Base-by-base conservation (phyloP, 768 basidiomycete species). In the Lactarius evosmus region DNA sequence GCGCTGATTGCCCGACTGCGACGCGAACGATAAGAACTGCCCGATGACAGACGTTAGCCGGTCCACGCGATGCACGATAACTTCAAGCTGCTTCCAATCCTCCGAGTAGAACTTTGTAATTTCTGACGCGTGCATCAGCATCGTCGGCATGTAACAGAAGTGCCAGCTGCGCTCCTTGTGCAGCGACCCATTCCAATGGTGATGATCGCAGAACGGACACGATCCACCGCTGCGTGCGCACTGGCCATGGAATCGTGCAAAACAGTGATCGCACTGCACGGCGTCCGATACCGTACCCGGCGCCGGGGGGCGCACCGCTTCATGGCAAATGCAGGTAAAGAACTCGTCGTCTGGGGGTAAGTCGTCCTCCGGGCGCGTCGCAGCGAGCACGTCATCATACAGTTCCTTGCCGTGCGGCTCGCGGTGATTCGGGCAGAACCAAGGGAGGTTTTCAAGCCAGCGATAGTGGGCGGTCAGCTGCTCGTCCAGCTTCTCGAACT, bases 141-240 rank as follows among this genome's bases (percentile, higher is more conserved):
- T 83, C 29, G 83, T 79, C 2, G 91, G 88, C 29, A 93, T 80
- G 74, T 83, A 91, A 72, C 85, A 88, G 75, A 88, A 93, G 71
- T 93, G 90, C 84, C 85, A 94, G 68, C 80, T 88, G 54, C 92
- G 85, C 67, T 89, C 83, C 74, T 92, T 93, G 72, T 85, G 84
- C 58, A 93, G 86, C 3, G 88, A 83, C 22, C 91, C 91, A 69
- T 93, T 91, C 91, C 91, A 93, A 70, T 94, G 92, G 66, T 92
- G 88, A 69, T 92, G 91, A 67, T 94, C 91, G 68, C 91, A 94
- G 78, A 94, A 94, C 0, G 91, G 91, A 71, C 91, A 94, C 5
- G 91, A 94, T 38, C 91, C 92, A n/a, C 91, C 91, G 67, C 88
- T 90, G 68, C 86, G 87, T 12, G 91, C 91, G 69, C 91, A 93